Evolutionary conservation across 495 filamentous ascomycete genomes (phyloP).

Genomic region (Articulospora tetracladia): DNA sequence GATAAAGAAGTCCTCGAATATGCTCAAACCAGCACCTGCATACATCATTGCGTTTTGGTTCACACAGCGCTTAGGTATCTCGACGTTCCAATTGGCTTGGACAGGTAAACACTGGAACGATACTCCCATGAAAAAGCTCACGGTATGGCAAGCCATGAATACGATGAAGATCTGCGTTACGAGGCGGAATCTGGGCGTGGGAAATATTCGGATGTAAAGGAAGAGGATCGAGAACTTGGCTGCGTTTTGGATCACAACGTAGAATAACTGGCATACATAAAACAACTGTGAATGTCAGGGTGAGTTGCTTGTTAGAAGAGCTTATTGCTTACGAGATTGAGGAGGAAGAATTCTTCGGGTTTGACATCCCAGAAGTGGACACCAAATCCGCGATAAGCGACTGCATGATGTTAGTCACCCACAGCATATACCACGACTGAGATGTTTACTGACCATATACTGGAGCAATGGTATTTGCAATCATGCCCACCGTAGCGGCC

Average conservation of each 20-base stretch:
- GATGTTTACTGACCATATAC: neutral
- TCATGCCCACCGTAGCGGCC: constrained; percentile 3
- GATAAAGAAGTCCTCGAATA: constrained; percentile 37
- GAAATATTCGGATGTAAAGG: constrained; percentile 49
- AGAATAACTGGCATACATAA: constrained; percentile 31
- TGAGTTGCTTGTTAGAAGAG: neutral
- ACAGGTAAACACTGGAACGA: constrained; percentile 41
- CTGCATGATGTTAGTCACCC: neutral
- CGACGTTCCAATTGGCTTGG: constrained; percentile 33
- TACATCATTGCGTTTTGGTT: constrained; percentile 33
- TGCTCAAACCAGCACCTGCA: constrained; percentile 31
- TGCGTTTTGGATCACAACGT: constrained; percentile 34
- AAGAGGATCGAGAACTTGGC: constrained; percentile 45
- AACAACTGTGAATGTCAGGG: neutral
- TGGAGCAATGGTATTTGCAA: neutral
- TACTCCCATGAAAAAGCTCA: constrained; percentile 28
- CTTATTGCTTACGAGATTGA: constrained; percentile 3
- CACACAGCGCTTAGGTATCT: constrained; percentile 32
- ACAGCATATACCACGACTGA: no score
- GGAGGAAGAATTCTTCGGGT: neutral
- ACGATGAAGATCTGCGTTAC: constrained; percentile 30
- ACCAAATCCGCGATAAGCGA: constrained; percentile 11
- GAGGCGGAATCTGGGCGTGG: constrained; percentile 31
- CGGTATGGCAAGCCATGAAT: constrained; percentile 27
- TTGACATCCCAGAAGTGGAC: constrained; percentile 12